A percentile compares a stretch with the other conserved stretches of the same genome.
These are phyloP conservation scores for Arabidopsis lyrata DNA, from an alignment of 441 rosid genomes.

Conservation along the genomic window DNA sequence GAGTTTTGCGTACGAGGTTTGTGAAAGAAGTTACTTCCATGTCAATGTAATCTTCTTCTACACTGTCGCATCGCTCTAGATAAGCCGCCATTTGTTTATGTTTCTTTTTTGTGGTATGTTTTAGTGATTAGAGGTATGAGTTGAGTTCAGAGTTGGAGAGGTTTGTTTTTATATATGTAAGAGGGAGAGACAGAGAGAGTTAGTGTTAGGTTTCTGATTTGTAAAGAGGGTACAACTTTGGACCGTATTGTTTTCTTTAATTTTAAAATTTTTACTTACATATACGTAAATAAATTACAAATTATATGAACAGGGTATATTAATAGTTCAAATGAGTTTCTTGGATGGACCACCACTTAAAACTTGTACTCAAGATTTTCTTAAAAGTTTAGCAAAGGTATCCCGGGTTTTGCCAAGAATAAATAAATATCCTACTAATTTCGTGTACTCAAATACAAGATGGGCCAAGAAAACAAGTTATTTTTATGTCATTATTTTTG, in stretches of 20 bases:
- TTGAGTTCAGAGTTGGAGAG: constrained; percentile 22
- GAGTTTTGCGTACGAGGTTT: constrained; percentile 51
- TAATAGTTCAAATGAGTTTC: constrained; percentile 9
- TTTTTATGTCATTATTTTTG: neutral
- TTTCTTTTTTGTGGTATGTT: constrained; percentile 24
- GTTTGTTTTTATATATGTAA: constrained; percentile 38
- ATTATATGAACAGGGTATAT: neutral
- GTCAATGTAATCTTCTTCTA: constrained; percentile 71
- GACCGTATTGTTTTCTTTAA: constrained; percentile 34
- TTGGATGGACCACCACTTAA: constrained; percentile 36
- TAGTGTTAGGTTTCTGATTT: constrained; percentile 44
- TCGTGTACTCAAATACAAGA: neutral
- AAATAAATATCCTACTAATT: neutral
- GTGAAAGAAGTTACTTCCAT: constrained; percentile 66
- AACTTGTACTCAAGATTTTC: constrained; percentile 16
- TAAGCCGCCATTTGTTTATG: constrained; percentile 52
- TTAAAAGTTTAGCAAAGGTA: neutral
- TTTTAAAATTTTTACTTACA: neutral
- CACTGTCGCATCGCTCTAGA: constrained; percentile 48
- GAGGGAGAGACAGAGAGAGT: constrained; percentile 25
- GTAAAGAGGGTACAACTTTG: constrained; percentile 44
- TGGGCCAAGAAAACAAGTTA: constrained; percentile 9
- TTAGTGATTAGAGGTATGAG: constrained; percentile 22
- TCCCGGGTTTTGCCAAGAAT: neutral
- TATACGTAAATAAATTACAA: neutral